Evolutionary conservation across 352 stramenopile genomes (phyloP), one percentile per base, ranked within the genome.

Genomic region (Sclerospora graminicola): DNA sequence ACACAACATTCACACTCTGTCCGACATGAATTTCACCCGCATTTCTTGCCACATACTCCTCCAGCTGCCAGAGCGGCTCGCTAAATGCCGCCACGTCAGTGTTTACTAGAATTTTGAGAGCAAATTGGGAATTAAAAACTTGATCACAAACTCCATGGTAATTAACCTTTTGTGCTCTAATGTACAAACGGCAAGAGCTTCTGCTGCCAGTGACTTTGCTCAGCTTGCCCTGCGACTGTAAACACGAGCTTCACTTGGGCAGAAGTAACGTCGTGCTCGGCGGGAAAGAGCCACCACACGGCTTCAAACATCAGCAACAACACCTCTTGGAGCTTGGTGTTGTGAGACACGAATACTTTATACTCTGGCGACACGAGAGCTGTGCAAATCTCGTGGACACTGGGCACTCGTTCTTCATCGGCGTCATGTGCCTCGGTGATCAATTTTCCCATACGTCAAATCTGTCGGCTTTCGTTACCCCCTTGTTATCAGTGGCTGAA

Each of bases 201-300:
- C 2, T 48, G 34, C 8, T 44, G 56, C 75, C 73, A 90, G 45
- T 74, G 82, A 19, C 35, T 9, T 16, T 62, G 56, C 2, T 63
- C 29, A 6, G 57, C 29, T 5, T 52, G 15, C 6, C 44, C 30
- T 26, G n/a, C n/a, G n/a, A n/a, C n/a, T n/a, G n/a, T n/a, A n/a
- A n/a, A n/a, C n/a, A n/a, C n/a, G n/a, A n/a, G n/a, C n/a, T n/a
- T n/a, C n/a, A n/a, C n/a, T n/a, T n/a, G n/a, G n/a, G n/a, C n/a
- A n/a, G n/a, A n/a, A 24, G 78, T 49, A 2, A 68, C 57, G 6
- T 60, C 49, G 5, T 63, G 37, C 19, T 60, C 45, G 30, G 59
- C 51, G 1, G 78, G 69, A 33, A 83, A 77, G 3, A 90, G 52
- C 9, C 78, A 60, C 78, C 78, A 90, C 23, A 85, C 60, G 1